A percentile compares a stretch with the other conserved stretches of the same genome.
Evolutionary conservation across 805 yeast genomes (phyloP).

Genomic region (Cyberlindnera xylosilytica): DNA sequence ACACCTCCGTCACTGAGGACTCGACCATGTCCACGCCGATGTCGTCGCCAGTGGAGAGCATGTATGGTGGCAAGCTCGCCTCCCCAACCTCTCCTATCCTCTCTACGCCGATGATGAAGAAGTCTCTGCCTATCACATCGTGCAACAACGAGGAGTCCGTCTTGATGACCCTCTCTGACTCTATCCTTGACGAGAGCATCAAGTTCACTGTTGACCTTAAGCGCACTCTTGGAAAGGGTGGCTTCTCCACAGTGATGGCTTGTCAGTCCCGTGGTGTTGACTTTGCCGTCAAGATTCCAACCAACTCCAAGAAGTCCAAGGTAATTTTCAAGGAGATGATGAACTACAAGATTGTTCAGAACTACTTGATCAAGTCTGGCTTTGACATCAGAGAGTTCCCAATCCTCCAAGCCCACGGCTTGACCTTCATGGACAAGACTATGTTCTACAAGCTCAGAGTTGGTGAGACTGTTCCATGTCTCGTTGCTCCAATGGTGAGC

Average conservation of each 20-base stretch:
- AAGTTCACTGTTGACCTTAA: slow-evolving; percentile 2
- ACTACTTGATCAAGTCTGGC: slow-evolving; percentile 6
- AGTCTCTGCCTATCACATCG: slow-evolving; percentile 3
- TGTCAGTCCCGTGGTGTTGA: neutral
- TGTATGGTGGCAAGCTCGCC: slow-evolving; percentile 1
- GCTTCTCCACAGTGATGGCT: slow-evolving; percentile 20
- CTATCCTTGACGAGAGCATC: slow-evolving; percentile 11
- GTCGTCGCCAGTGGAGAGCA: slow-evolving; percentile 5
- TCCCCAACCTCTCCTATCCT: slow-evolving; percentile 2
- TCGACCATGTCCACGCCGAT: neutral
- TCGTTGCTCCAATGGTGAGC: slow-evolving; percentile 12
- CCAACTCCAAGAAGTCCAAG: slow-evolving; percentile 10
- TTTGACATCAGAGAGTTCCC: slow-evolving; percentile 13
- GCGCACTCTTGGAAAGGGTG: slow-evolving; percentile 19
- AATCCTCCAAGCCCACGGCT: slow-evolving; percentile 18
- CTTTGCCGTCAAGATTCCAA: slow-evolving; percentile 24
- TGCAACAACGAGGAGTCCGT: slow-evolving; percentile 1
- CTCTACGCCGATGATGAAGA: slow-evolving; percentile 1
- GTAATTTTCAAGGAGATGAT: slow-evolving; percentile 21
- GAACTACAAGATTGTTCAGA: slow-evolving; percentile 17
- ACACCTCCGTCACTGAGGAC: neutral
- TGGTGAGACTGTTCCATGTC: slow-evolving; percentile 19
- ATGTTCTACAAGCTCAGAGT: slow-evolving; percentile 12
- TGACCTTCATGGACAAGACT: slow-evolving; percentile 16
- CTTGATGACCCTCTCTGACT: slow-evolving; percentile 7